Evolutionary conservation across 371 early-diverging fungal genomes (phyloP).

Genomic region (Lichtheimia ramosa): DNA sequence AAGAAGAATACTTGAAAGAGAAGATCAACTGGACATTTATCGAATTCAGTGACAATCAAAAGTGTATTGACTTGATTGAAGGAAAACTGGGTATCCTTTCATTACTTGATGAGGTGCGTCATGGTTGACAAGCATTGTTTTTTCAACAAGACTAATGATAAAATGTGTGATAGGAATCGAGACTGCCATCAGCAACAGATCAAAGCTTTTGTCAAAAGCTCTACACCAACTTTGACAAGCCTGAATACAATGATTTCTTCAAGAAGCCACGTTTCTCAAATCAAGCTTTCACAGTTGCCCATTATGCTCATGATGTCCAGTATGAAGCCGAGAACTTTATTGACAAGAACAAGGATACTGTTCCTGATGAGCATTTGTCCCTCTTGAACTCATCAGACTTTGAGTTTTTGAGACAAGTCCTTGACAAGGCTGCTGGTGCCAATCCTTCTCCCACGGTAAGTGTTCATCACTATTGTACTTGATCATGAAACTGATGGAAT

Average conservation of each 20-base stretch:
- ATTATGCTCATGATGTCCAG: conserved; percentile 91
- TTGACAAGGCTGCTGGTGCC: conserved; percentile 44
- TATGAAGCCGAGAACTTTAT: conserved; percentile 95
- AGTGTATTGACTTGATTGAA: conserved; percentile 97
- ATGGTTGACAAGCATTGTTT: not conserved
- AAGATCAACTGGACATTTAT: conserved; percentile 85
- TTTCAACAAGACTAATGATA: not conserved
- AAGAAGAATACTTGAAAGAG: conserved; percentile 90
- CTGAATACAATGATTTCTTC: conserved; percentile 73
- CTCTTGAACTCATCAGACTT: conserved; percentile 68
- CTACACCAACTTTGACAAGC: conserved; percentile 70
- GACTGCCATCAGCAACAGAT: conserved; percentile 87
- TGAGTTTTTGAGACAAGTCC: conserved; percentile 74
- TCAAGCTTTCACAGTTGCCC: conserved; percentile 80
- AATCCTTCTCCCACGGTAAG: conserved; percentile 34
- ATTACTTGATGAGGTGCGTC: conserved; percentile 85
- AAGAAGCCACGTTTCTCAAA: conserved; percentile 89
- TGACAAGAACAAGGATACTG: conserved; percentile 98
- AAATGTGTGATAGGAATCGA: conserved; percentile 55
- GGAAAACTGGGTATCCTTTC: conserved; percentile 88
- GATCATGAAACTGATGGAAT: not conserved
- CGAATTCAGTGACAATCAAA: conserved; percentile 97
- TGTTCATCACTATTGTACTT: not conserved
- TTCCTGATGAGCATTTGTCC: conserved; percentile 87
- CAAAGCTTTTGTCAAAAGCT: conserved; percentile 75